These are phyloP conservation scores for Mortierella sp. DNA, from an alignment of 371 early-diverging fungal species.

Conservation along the genomic window DNA sequence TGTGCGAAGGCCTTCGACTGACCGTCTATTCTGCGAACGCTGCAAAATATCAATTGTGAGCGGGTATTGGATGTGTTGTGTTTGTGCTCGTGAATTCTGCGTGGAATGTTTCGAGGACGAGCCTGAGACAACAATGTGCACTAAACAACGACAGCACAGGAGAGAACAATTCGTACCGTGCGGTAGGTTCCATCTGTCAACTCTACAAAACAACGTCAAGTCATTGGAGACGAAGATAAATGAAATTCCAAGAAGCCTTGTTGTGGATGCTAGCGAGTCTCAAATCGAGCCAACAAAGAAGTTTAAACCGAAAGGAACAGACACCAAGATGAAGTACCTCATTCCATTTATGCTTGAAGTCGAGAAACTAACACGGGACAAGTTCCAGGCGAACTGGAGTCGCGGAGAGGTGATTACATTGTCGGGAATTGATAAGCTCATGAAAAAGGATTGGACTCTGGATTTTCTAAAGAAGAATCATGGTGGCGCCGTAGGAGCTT, in stretches of 20 bases:
- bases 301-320: neutral
- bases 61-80: constrained; percentile 64
- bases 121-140: constrained; percentile 13
- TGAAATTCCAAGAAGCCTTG: neutral
- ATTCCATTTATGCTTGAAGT: constrained; percentile 1
- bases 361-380: constrained; percentile 21
- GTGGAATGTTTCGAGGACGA: constrained; percentile 59
- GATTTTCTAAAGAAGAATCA: constrained; percentile 52
- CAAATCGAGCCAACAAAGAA: too few species aligned
- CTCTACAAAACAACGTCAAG: constrained; percentile 26
- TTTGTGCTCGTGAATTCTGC: constrained; percentile 72
- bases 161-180: constrained; percentile 58
- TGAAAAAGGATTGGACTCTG: constrained; percentile 59
- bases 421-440: constrained; percentile 31
- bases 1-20: constrained; percentile 5
- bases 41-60: constrained; percentile 64
- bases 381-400: constrained; percentile 60
- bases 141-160: constrained; percentile 33
- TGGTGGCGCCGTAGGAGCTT: constrained; percentile 54
- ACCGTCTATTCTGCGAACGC: constrained; percentile 63
- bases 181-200: constrained; percentile 19
- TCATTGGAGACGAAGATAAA: constrained; percentile 14
- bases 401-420: constrained; percentile 60
- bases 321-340: neutral
- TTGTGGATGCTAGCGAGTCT: neutral